Base-by-base conservation (phyloP, 768 basidiomycete genomes). In the Neoboletus brunneissimus region DNA sequence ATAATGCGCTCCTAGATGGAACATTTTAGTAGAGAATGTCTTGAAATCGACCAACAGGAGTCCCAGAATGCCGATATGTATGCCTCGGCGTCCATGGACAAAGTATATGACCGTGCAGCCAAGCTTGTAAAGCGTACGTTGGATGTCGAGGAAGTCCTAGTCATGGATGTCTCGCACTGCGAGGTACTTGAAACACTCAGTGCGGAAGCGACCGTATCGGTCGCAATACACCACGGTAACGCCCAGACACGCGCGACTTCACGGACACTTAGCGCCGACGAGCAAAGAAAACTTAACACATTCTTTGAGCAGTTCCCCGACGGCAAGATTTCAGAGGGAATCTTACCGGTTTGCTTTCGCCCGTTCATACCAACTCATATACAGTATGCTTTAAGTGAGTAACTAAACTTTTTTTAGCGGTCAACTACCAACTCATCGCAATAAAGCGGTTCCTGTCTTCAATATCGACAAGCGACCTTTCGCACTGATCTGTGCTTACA, bases 381-480 rank as follows among this genome's bases (percentile, higher is more conserved):
- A 58, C 88, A 95, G 63, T 95, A 93, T 73, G 91, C 91, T 11
- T 78, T 98, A 57, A 85, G 93, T 94, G 66, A 72, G 89, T 77
- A 10, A 22, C 31, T 27, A 25, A 5, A 51, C 37, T 16, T 35
- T 15, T 34, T 37, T 42, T 20, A 13, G 37, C 22, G 48, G 41
- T 50, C 31, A 57, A 38, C 38, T 53, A 53, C 55, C 32, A 42
- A 59, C 51, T 50, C 52, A 49, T 23, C 25, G 8, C n/a, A 13
- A 15, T 32, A 38, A 59, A 92, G 91, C 86, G 54, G 94, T 96
- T 7, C 94, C 94, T 7, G 88, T 96, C 48, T 95, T 91, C 71
- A 94, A 95, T 62, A 85, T 96, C 51, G 92, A 96, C 74, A 91
- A 93, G 73, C 83, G 88, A 49, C 92, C 94, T 12, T 96, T 97